A percentile compares a stretch with the other conserved stretches of the same genome.
phyloP scores from a whole-genome alignment of 2,329 filamentous ascomycete genomes.

The Ascochyta clinopodiicola region DNA sequence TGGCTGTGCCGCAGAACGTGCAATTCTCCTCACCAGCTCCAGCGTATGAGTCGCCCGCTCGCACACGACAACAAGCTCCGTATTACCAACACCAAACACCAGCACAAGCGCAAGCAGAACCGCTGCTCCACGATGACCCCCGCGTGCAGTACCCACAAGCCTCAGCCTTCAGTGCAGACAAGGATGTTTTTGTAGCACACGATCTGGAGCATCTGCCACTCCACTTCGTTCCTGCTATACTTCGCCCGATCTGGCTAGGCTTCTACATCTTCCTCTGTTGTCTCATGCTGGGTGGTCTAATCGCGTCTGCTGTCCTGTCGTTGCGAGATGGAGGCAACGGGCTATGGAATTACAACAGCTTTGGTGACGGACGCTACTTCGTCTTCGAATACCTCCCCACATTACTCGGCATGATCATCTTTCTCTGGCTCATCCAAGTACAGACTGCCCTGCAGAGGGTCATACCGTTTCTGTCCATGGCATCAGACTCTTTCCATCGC shows the following conservation, averaged over 20 bases:
- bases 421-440: constrained; percentile 79
- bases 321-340: constrained; percentile 60
- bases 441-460: constrained; percentile 77
- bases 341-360: constrained; percentile 70
- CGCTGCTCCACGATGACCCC: constrained; percentile 9
- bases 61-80: constrained; percentile 6
- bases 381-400: constrained; percentile 86
- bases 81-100: constrained; percentile 12
- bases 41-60: constrained; percentile 14
- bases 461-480: constrained; percentile 79
- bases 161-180: constrained; percentile 24
- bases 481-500: constrained; percentile 65
- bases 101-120: constrained; percentile 9
- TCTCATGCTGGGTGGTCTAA: constrained; percentile 73
- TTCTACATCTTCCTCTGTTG: constrained; percentile 67
- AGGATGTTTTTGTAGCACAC: constrained; percentile 57
- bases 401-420: constrained; percentile 71
- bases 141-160: constrained; percentile 11
- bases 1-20: constrained; percentile 7
- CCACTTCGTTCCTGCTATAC: constrained; percentile 72
- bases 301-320: constrained; percentile 67
- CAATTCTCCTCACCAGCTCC: constrained; percentile 14
- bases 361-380: constrained; percentile 80
- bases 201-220: constrained; percentile 57
- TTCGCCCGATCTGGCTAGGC: constrained; percentile 71